Conservation (phyloP, 257 asterid species). For the Fraxinus pennsylvanica region DNA sequence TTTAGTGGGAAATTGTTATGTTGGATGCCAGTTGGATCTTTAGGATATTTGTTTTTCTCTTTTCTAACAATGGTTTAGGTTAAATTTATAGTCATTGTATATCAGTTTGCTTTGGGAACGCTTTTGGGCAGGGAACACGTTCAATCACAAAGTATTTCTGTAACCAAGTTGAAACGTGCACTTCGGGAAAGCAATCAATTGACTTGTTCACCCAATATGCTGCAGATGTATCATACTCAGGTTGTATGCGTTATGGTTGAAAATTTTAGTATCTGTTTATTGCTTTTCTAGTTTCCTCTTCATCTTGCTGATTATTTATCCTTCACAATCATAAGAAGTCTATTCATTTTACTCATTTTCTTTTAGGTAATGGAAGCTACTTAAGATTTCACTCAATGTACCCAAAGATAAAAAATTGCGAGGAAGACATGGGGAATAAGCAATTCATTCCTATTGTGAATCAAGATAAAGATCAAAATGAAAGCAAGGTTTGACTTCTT, state of each 20-base stretch:
- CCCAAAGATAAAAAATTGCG: slow-evolving; percentile 31
- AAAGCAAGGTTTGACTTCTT: slow-evolving; percentile 47
- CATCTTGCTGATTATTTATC: slow-evolving; percentile 27
- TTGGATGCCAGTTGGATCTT: slow-evolving; percentile 6
- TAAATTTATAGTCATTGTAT: slow-evolving; percentile 16
- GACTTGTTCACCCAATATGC: slow-evolving; percentile 40
- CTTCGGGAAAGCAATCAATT: slow-evolving; percentile 37
- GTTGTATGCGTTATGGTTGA: slow-evolving; percentile 39
- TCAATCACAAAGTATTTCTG: slow-evolving; percentile 78
- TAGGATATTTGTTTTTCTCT: neutral
- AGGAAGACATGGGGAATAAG: slow-evolving; percentile 38
- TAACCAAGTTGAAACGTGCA: slow-evolving; percentile 40
- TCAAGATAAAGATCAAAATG: slow-evolving; percentile 41
- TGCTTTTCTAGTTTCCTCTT: slow-evolving; percentile 7
- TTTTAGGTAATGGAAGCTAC: slow-evolving; percentile 40
- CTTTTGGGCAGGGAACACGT: slow-evolving; percentile 75
- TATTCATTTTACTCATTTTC: neutral
- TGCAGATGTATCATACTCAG: slow-evolving; percentile 48
- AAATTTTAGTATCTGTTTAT: slow-evolving; percentile 10
- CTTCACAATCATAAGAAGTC: slow-evolving; percentile 1
- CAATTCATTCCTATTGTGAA: slow-evolving; percentile 28
- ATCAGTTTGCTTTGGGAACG: slow-evolving; percentile 21
- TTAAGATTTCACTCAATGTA: slow-evolving; percentile 32
- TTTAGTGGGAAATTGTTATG: neutral
- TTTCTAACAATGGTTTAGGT: neutral